phyloP scores from a whole-genome alignment of 306 rosid species.

The Dicorynia guianensis region DNA sequence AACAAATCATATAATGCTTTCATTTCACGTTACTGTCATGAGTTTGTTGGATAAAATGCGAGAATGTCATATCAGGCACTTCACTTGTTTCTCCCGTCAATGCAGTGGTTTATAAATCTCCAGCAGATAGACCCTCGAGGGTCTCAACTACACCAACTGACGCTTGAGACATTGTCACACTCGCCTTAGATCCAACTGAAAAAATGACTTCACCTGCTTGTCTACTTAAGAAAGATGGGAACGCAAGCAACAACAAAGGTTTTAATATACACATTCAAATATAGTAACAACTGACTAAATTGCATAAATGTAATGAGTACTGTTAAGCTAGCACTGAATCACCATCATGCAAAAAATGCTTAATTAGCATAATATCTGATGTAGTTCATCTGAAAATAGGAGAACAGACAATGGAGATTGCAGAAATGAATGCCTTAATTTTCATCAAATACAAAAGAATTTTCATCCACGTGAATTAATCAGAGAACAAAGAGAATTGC shows the following conservation, averaged over 20 bases:
- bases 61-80: constrained; percentile 22
- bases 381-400: background rate
- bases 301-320: background rate
- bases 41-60: constrained; percentile 17
- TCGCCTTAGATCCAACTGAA: constrained; percentile 27
- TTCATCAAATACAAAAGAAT: too few species aligned
- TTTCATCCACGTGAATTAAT: background rate
- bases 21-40: constrained; percentile 21
- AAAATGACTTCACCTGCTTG: constrained; percentile 48
- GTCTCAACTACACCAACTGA: constrained; percentile 3
- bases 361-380: constrained; percentile 12
- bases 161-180: background rate
- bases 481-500: constrained; percentile 3
- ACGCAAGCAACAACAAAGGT: constrained; percentile 2
- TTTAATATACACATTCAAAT: background rate
- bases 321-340: constrained; percentile 14
- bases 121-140: constrained; percentile 26
- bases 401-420: background rate
- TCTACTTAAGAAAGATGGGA: constrained; percentile 45
- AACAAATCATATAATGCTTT: constrained; percentile 24
- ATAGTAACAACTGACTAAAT: constrained; percentile 10
- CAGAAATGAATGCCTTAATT: background rate
- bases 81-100: constrained; percentile 14
- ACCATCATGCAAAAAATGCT: background rate
- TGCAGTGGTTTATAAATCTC: constrained; percentile 28